Conservation (phyloP, 768 basidiomycete species). For the Rhodotorula diobovata region DNA sequence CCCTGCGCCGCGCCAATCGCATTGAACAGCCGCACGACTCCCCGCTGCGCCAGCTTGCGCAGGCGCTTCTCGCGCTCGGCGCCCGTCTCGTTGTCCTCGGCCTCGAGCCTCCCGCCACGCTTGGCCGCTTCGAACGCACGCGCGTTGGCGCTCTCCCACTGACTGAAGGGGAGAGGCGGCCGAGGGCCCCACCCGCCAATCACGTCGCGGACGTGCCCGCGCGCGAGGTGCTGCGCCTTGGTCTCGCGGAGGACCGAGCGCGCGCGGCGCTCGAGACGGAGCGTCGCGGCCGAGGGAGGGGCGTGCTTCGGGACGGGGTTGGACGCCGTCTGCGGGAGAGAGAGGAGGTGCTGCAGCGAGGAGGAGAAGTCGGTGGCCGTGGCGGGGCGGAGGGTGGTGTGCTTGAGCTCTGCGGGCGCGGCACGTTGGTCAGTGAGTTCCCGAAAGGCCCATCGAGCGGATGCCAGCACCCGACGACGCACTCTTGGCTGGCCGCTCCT, state of each 20-base stretch:
- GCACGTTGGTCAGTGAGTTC: too few relatives aligned
- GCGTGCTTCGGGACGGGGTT: conserved; percentile 32
- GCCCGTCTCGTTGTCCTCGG: conserved; percentile 33
- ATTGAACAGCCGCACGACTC: conserved; percentile 44
- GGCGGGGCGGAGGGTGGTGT: conserved; percentile 37
- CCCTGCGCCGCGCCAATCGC: conserved; percentile 42
- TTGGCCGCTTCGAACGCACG: conserved; percentile 26
- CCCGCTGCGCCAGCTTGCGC: conserved; percentile 43
- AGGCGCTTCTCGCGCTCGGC: conserved; percentile 44
- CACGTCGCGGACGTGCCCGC: conserved; percentile 43
- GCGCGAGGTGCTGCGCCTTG: conserved; percentile 39
- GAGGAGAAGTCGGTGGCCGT: conserved; percentile 32
- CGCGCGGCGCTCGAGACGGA: conserved; percentile 40
- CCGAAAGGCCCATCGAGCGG: neutral
- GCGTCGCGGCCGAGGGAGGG: conserved; percentile 32
- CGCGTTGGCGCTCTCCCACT: conserved; percentile 38
- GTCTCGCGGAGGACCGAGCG: conserved; percentile 36
- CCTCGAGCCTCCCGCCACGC: conserved; percentile 7
- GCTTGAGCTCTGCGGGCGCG: conserved; percentile 30
- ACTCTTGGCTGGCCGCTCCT: conserved; percentile 35
- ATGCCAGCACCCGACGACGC: neutral
- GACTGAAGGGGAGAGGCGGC: conserved; percentile 38
- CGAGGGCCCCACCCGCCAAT: conserved; percentile 43
- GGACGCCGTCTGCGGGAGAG: conserved; percentile 31
- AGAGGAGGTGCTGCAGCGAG: conserved; percentile 39